A percentile compares a stretch with the other conserved stretches of the same genome.
phyloP scores from a whole-genome alignment of 139 green algal species.

The Chlorokybus atmophyticus region DNA sequence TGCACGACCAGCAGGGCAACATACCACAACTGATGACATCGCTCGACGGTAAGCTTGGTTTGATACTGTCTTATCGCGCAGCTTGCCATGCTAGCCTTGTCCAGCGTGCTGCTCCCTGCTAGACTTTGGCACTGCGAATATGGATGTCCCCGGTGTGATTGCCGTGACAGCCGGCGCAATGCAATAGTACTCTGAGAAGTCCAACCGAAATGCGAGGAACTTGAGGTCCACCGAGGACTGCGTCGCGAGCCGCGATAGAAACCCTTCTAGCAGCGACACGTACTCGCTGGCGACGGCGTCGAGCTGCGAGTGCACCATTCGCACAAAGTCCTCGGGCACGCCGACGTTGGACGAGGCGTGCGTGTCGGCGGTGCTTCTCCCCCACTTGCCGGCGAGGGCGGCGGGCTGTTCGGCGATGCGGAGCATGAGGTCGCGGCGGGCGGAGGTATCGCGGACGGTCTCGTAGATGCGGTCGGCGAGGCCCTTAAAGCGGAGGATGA shows the following conservation, averaged over 20 bases:
- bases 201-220: constrained; percentile 51
- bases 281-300: constrained; percentile 37
- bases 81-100: too few species aligned
- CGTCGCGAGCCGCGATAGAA: constrained; percentile 42
- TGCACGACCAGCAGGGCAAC: too few species aligned
- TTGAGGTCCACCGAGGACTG: constrained; percentile 48
- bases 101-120: too few species aligned
- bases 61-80: too few species aligned
- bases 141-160: too few species aligned
- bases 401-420: too few species aligned
- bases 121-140: too few species aligned
- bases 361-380: neutral
- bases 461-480: constrained; percentile 24
- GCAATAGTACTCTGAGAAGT: constrained; percentile 44
- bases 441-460: constrained; percentile 1
- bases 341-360: neutral
- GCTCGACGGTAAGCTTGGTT: too few species aligned
- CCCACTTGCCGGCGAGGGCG: too few species aligned
- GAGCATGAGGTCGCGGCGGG: neutral
- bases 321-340: neutral
- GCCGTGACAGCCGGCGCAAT: too few species aligned
- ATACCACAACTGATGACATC: too few species aligned
- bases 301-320: constrained; percentile 6
- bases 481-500: constrained; percentile 27
- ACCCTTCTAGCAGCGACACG: constrained; percentile 32